phyloP scores from a whole-genome alignment of 768 basidiomycete species.

The Suillus lakei region DNA sequence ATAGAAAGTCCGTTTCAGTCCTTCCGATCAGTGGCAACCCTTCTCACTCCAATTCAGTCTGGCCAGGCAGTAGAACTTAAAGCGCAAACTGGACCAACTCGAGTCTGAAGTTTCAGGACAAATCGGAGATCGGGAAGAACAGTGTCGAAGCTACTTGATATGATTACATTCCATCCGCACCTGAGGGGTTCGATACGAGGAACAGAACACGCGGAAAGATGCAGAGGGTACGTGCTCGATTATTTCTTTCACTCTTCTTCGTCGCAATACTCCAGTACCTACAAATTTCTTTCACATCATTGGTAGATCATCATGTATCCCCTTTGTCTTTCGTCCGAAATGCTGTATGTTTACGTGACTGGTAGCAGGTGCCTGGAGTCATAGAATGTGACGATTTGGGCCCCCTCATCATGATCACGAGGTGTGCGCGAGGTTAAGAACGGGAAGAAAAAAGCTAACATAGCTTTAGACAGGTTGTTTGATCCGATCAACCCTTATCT shows the following conservation, averaged over 20 bases:
- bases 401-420: slow-evolving; percentile 56
- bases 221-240: slow-evolving; percentile 40
- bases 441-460: slow-evolving; percentile 72
- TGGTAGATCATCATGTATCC: not conserved
- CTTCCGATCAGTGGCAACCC: slow-evolving; percentile 57
- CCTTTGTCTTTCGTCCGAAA: slow-evolving; percentile 12
- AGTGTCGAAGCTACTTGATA: slow-evolving; percentile 69
- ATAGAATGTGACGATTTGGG: slow-evolving; percentile 59
- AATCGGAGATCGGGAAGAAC: slow-evolving; percentile 22
- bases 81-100: slow-evolving; percentile 57
- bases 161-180: slow-evolving; percentile 47
- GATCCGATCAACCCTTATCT: not conserved
- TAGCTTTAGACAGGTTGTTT: slow-evolving; percentile 59
- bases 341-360: slow-evolving; percentile 7
- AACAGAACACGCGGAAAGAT: slow-evolving; percentile 54
- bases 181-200: slow-evolving; percentile 35
- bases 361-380: slow-evolving; percentile 40
- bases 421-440: slow-evolving; percentile 66
- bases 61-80: slow-evolving; percentile 51
- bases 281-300: not conserved
- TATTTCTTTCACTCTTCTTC: not conserved
- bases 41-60: slow-evolving; percentile 50
- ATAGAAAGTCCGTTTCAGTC: slow-evolving; percentile 80
- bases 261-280: not conserved
- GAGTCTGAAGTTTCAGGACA: slow-evolving; percentile 24